Evolutionary conservation across 1,139 yeast genomes (phyloP).

Genomic region (Geotrichum siamense): DNA sequence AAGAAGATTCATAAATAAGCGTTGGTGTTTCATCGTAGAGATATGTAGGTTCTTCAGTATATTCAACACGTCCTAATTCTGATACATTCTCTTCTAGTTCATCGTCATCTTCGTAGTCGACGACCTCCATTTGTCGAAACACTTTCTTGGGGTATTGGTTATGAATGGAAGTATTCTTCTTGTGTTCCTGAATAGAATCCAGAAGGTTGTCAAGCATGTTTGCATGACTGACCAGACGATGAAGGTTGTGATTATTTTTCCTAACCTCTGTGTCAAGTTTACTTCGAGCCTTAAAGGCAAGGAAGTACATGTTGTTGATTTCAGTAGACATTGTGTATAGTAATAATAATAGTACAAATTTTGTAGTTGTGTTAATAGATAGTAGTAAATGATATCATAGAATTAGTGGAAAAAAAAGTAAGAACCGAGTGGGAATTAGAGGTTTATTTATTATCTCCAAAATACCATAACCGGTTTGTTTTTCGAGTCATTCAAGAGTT

Average conservation of each 20-base stretch:
- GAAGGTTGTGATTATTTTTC: conserved; percentile 51
- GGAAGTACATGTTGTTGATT: conserved; percentile 37
- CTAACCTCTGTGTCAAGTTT: conserved; percentile 64
- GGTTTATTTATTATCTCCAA: no score
- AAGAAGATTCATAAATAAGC: no score
- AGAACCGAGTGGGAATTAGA: no score
- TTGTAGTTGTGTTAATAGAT: no score
- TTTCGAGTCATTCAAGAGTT: no score
- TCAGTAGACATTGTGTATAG: conserved; percentile 5
- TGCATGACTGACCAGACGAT: conserved; percentile 66
- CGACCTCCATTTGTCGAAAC: conserved; percentile 15
- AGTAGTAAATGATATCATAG: no score
- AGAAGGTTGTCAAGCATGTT: conserved; percentile 64
- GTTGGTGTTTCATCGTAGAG: conserved; percentile 5
- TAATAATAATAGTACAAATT: no score
- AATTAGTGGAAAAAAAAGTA: no score
- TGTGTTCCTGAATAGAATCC: conserved; percentile 36
- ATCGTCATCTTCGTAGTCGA: conserved; percentile 20
- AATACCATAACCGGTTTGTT: no score
- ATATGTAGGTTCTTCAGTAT: conserved; percentile 8
- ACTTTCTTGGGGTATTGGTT: conserved; percentile 5
- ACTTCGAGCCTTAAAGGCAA: conserved; percentile 62
- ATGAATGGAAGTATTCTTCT: no score
- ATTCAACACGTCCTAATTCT: no score
- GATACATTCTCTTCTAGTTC: no score